A percentile compares a stretch with the other conserved stretches of the same genome.
Conservation (phyloP, 2,329 filamentous ascomycete genomes). For the Diaporthe sp. region DNA sequence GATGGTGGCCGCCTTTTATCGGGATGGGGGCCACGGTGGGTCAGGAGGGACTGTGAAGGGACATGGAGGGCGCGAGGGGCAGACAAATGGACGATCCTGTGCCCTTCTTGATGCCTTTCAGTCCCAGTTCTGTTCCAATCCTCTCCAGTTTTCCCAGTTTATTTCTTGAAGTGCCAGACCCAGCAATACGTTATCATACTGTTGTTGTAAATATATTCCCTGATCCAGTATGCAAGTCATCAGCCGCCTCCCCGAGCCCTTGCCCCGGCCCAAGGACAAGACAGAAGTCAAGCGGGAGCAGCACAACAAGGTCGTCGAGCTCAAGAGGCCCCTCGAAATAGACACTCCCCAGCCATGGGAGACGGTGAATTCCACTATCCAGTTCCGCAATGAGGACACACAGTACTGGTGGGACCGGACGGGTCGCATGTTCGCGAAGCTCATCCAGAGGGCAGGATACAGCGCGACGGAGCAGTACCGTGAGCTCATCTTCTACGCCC, state of each 20-base stretch:
- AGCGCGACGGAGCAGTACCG: slow-evolving; percentile 44
- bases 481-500: slow-evolving; percentile 46
- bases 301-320: neutral
- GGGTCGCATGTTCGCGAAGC: slow-evolving; percentile 44
- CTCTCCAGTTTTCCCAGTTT: slow-evolving; percentile 5
- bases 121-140: neutral
- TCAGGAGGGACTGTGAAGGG: neutral
- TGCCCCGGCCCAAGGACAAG: slow-evolving; percentile 9
- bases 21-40: slow-evolving; percentile 3
- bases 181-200: neutral
- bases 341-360: slow-evolving; percentile 41
- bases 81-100: slow-evolving; percentile 22
- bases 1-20: slow-evolving; percentile 5
- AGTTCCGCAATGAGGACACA: slow-evolving; percentile 43
- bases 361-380: slow-evolving; percentile 42
- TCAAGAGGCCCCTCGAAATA: neutral
- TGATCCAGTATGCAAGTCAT: slow-evolving; percentile 21
- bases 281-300: slow-evolving; percentile 5
- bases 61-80: neutral
- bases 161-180: neutral
- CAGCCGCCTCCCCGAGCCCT: slow-evolving; percentile 2
- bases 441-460: slow-evolving; percentile 46
- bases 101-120: neutral
- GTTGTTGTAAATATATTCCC: neutral
- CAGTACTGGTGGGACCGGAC: slow-evolving; percentile 47